Conservation (phyloP, 768 basidiomycete species). For the Lactifluus piperatus region DNA sequence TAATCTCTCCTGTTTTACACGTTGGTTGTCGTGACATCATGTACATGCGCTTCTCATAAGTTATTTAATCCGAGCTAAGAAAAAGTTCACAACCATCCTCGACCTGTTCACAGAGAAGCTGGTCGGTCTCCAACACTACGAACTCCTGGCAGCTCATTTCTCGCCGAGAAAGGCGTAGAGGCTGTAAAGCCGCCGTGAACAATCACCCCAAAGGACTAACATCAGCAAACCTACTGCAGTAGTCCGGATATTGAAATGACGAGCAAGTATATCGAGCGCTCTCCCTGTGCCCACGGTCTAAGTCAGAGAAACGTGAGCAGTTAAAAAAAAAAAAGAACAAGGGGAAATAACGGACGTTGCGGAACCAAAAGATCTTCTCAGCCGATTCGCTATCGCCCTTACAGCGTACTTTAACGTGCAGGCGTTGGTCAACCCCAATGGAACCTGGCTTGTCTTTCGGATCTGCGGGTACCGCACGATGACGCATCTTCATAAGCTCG, state of each 20-base stretch:
- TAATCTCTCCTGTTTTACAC: not conserved
- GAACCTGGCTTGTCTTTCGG: slow-evolving; percentile 42
- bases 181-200: slow-evolving; percentile 26
- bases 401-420: slow-evolving; percentile 43
- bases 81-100: slow-evolving; percentile 40
- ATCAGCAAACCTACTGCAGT: slow-evolving; percentile 1
- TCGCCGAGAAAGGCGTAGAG: slow-evolving; percentile 30
- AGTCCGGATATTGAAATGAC: slow-evolving; percentile 30
- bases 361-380: slow-evolving; percentile 57
- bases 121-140: slow-evolving; percentile 38
- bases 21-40: not conserved
- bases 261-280: slow-evolving; percentile 48
- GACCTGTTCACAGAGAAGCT: slow-evolving; percentile 39
- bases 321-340: not conserved
- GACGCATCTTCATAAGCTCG: slow-evolving; percentile 68
- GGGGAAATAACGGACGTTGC: slow-evolving; percentile 40
- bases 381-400: slow-evolving; percentile 25
- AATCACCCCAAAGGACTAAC: slow-evolving; percentile 23
- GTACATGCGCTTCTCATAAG: no score
- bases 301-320: not conserved
- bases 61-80: not conserved
- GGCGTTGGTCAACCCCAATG: slow-evolving; percentile 44
- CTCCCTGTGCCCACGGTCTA: slow-evolving; percentile 51
- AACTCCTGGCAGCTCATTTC: slow-evolving; percentile 23
- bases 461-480: slow-evolving; percentile 56